Conservation (phyloP, 805 yeast genomes). For the Metschnikowia kunwiensis region DNA sequence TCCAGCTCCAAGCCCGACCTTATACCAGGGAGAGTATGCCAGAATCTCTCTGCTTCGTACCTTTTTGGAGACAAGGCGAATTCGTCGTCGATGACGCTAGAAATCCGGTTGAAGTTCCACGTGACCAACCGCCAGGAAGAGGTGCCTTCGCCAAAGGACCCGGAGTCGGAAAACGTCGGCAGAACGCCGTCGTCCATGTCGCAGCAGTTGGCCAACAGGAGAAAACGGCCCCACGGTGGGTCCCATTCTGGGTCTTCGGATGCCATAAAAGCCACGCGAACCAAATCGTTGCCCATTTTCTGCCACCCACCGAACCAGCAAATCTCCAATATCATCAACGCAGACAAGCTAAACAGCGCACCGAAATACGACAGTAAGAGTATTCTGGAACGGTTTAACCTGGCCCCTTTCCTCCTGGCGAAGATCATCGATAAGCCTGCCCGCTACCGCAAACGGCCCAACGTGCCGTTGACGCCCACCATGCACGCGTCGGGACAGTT, state of each 20-base stretch:
- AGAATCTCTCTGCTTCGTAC: slow-evolving; percentile 49
- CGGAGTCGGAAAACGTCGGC: slow-evolving; percentile 7
- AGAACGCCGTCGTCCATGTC: slow-evolving; percentile 3
- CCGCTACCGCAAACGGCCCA: slow-evolving; percentile 22
- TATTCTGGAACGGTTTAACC: slow-evolving; percentile 43
- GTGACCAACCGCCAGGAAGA: slow-evolving; percentile 26
- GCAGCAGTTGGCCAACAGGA: slow-evolving; percentile 7
- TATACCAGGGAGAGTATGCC: slow-evolving; percentile 56
- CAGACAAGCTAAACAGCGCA: slow-evolving; percentile 38
- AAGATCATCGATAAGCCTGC: slow-evolving; percentile 40
- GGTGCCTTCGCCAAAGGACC: slow-evolving; percentile 4
- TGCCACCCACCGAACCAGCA: slow-evolving; percentile 38
- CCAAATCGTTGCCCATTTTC: slow-evolving; percentile 42
- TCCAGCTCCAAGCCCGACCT: slow-evolving; percentile 23
- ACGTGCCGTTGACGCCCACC: slow-evolving; percentile 18
- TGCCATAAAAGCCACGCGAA: slow-evolving; percentile 42
- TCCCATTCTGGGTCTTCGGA: slow-evolving; percentile 11
- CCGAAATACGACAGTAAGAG: slow-evolving; percentile 40
- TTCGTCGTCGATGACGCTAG: slow-evolving; percentile 49
- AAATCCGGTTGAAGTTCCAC: slow-evolving; percentile 52
- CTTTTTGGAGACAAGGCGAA: slow-evolving; percentile 34
- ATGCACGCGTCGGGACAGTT: slow-evolving; percentile 12
- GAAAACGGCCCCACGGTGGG: slow-evolving; percentile 13
- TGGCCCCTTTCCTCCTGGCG: slow-evolving; percentile 43
- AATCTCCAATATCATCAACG: slow-evolving; percentile 40